phyloP scores from a whole-genome alignment of 2,329 filamentous ascomycete species.

The Apiospora arundinis region DNA sequence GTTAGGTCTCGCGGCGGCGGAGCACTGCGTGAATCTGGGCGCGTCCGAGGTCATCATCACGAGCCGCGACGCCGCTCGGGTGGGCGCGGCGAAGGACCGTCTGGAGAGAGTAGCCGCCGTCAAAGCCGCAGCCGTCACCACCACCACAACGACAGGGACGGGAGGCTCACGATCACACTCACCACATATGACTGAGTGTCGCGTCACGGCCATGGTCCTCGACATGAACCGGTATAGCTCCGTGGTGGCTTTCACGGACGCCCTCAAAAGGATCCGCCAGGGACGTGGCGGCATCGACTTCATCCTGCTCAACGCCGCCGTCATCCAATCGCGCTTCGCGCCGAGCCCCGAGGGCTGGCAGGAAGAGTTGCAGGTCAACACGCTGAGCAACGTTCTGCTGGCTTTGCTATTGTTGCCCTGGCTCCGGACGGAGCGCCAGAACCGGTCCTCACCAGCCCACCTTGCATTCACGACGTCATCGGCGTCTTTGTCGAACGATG shows the following conservation, averaged over 20 bases:
- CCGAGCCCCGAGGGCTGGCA: slow-evolving; percentile 8
- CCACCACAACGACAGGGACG: neutral
- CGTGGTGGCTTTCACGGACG: neutral
- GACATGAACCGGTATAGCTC: slow-evolving; percentile 9
- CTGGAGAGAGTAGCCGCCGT: neutral
- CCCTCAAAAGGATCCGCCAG: neutral
- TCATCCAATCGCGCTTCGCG: neutral
- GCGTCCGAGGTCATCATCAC: slow-evolving; percentile 21
- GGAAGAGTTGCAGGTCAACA: slow-evolving; percentile 17
- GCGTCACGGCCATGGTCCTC: neutral
- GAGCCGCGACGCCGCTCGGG: neutral
- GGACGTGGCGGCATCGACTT: slow-evolving; percentile 16
- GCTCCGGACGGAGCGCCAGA: neutral
- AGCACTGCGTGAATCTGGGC: slow-evolving; percentile 21
- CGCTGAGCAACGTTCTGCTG: slow-evolving; percentile 11
- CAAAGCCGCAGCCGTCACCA: neutral
- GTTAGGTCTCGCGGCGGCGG: slow-evolving; percentile 17
- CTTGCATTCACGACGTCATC: slow-evolving; percentile 1
- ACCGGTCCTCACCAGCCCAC: neutral
- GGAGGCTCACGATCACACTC: neutral
- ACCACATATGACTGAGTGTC: neutral
- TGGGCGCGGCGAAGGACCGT: neutral
- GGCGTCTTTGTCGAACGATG: neutral
- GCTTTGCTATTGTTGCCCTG: slow-evolving; percentile 14
- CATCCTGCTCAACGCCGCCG: slow-evolving; percentile 11